Conservation (phyloP, 1,284 basidiomycete species). For the Rhodofomes roseus region DNA sequence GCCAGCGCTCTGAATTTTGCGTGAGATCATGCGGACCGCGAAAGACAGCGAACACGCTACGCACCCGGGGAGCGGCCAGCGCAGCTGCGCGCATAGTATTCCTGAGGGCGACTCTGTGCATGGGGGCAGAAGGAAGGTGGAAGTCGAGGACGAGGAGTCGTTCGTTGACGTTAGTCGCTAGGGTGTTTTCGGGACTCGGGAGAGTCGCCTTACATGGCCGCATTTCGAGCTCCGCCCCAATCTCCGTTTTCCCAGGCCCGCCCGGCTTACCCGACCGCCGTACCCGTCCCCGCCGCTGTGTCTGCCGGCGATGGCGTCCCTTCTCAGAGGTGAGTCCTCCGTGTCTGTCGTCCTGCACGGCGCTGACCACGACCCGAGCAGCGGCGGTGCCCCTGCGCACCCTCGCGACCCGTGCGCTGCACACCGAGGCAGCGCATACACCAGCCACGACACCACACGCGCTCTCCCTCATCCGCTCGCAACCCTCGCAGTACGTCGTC, state of each 20-base stretch:
- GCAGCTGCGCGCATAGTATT: slow-evolving; percentile 76
- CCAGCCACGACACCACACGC: slow-evolving; percentile 41
- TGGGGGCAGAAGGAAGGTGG: slow-evolving; percentile 45
- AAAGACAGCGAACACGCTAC: slow-evolving; percentile 16
- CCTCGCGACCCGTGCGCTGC: slow-evolving; percentile 25
- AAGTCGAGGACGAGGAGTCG: slow-evolving; percentile 14
- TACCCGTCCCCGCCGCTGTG: slow-evolving; percentile 17
- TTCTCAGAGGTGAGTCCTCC: slow-evolving; percentile 27
- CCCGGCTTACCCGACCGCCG: slow-evolving; percentile 9
- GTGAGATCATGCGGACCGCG: slow-evolving; percentile 14
- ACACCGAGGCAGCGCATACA: slow-evolving; percentile 23
- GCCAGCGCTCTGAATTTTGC: slow-evolving; percentile 39
- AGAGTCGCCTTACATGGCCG: slow-evolving; percentile 27
- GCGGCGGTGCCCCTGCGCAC: slow-evolving; percentile 20
- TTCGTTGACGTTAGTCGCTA: slow-evolving; percentile 18
- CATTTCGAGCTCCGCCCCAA: slow-evolving; percentile 29
- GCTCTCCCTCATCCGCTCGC: slow-evolving; percentile 69
- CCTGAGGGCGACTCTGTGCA: slow-evolving; percentile 88
- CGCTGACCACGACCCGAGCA: slow-evolving; percentile 1
- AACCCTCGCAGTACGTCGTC: slow-evolving; percentile 85
- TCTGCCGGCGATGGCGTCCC: slow-evolving; percentile 25
- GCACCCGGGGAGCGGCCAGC: slow-evolving; percentile 65
- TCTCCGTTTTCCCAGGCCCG: slow-evolving; percentile 15
- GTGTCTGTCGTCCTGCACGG: not conserved
- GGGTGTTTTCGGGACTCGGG: slow-evolving; percentile 17